Percentiles rank a stretch among this genome's conserved stretches.
Evolutionary conservation across 768 basidiomycete genomes (phyloP).

Genomic region (Lactarius evosmus): DNA sequence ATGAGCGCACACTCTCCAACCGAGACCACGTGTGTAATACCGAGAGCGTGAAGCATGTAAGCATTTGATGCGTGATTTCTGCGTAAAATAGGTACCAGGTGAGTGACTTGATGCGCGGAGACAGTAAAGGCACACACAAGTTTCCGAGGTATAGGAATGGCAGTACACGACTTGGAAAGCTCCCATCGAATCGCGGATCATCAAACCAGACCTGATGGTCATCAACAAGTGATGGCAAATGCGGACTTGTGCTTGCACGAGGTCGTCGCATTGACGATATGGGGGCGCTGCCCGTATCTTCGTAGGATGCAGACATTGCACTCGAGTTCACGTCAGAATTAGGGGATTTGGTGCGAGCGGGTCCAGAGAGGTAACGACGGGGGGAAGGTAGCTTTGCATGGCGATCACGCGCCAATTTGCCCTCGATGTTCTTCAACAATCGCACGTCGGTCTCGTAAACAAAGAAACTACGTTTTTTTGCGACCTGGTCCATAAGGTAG

Average conservation of each 20-base stretch:
- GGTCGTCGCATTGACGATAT: slow-evolving; percentile 42
- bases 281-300: slow-evolving; percentile 21
- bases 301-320: slow-evolving; percentile 35
- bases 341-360: slow-evolving; percentile 12
- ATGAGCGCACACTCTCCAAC: slow-evolving; percentile 93
- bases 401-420: slow-evolving; percentile 38
- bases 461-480: slow-evolving; percentile 81
- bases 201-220: slow-evolving; percentile 95
- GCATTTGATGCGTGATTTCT: slow-evolving; percentile 94
- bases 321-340: slow-evolving; percentile 24
- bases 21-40: slow-evolving; percentile 95
- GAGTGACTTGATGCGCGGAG: slow-evolving; percentile 24
- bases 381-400: slow-evolving; percentile 15
- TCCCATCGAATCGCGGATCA: slow-evolving; percentile 89
- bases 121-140: slow-evolving; percentile 54
- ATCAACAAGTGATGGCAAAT: slow-evolving; percentile 57
- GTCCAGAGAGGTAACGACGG: slow-evolving; percentile 19
- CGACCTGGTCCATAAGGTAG: slow-evolving; percentile 37
- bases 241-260: slow-evolving; percentile 67
- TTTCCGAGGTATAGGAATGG: slow-evolving; percentile 95
- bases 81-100: slow-evolving; percentile 16
- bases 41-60: slow-evolving; percentile 92
- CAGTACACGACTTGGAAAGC: slow-evolving; percentile 89
- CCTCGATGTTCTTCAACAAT: slow-evolving; percentile 69
- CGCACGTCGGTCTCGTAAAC: slow-evolving; percentile 82